phyloP scores from a whole-genome alignment of 495 filamentous ascomycete genomes.

The Lineolata rhizophorae region DNA sequence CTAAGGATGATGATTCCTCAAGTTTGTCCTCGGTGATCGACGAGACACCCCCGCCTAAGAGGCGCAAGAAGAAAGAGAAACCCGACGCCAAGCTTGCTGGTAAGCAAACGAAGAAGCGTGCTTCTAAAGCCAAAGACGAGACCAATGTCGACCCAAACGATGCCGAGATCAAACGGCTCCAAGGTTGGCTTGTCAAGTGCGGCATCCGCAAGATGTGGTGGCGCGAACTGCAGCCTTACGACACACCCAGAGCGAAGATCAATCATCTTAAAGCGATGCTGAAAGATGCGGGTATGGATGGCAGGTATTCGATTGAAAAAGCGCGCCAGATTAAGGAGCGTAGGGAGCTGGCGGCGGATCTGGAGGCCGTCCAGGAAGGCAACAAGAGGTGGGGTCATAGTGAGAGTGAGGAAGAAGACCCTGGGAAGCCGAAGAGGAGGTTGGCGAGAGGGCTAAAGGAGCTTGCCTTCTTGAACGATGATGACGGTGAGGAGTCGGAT shows the following conservation, averaged over 20 bases:
- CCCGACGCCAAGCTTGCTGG: too few relatives aligned
- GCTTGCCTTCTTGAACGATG: slow-evolving; percentile 31
- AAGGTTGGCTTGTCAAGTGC: slow-evolving; percentile 74
- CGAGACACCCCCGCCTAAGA: too few relatives aligned
- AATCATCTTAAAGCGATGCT: slow-evolving; percentile 58
- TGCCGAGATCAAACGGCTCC: slow-evolving; percentile 78
- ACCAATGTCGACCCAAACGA: too few relatives aligned
- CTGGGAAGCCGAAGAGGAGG: slow-evolving; percentile 13
- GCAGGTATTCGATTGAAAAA: slow-evolving; percentile 63
- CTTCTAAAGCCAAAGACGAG: too few relatives aligned
- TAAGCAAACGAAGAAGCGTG: too few relatives aligned
- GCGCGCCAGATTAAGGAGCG: slow-evolving; percentile 68
- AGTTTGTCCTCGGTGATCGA: too few relatives aligned
- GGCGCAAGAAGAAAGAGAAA: too few relatives aligned
- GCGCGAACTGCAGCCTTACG: slow-evolving; percentile 55
- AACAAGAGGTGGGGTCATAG: slow-evolving; percentile 52
- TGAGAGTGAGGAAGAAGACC: slow-evolving; percentile 18
- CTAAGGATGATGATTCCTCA: too few relatives aligned
- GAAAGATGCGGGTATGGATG: slow-evolving; percentile 62
- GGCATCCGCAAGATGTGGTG: slow-evolving; percentile 87
- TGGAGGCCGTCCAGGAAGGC: slow-evolving; percentile 62
- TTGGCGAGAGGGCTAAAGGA: slow-evolving; percentile 19
- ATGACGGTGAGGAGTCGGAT: slow-evolving; percentile 28
- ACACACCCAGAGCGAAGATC: slow-evolving; percentile 60
- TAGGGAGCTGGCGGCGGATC: slow-evolving; percentile 58